Base-by-base conservation (phyloP, 805 yeast species). In the Yamadazyma laniorum region DNA sequence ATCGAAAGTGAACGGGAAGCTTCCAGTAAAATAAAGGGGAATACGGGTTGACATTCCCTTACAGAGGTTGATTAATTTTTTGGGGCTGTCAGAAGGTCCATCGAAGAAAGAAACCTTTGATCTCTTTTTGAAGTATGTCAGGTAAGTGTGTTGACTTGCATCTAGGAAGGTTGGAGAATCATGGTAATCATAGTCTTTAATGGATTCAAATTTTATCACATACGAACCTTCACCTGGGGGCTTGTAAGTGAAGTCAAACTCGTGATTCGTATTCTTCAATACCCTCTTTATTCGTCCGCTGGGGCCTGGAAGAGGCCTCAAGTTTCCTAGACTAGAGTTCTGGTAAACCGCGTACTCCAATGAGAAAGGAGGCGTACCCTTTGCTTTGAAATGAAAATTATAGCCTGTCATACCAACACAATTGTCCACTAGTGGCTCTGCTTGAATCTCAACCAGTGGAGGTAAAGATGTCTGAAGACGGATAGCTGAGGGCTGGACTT, bases 361-460 rank as follows among this genome's bases (percentile, higher is more conserved):
- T 38, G 72, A 72, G 63, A 84, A 93, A 1, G 98, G 97, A 0
- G 95, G 85, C 19, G 80, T 76, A 13, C 99, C 98, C 0, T 72
- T 60, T 41, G 90, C 69, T 35, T 82, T 85, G 44, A 87, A 88
- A 22, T 73, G 70, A 42, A 89, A 79, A 17, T 67, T 67, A 49
- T 70, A 77, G 0, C 97, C 99, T 6, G 88, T 81, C 31, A 89
- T 87, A 0, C 99, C 99, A 21, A 93, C 85, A 65, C 99, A 93
- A 34, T 83, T 77, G 52, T 91, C 98, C 18, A 79, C 68, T 2
- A 91, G 78, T 3, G 91, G 79, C 11, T 67, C 67, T 1, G 88
- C 78, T 2, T 48, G 31, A 12, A 77, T 68, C 2, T 54, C 53
- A 14, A 72, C 63, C 2, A 34, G 39, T 1, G 73, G 69, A 3